Percentiles rank a stretch among this genome's conserved stretches.
These are phyloP conservation scores for Trichoderma atrobrunneum DNA, from an alignment of 2,329 filamentous ascomycete genomes.

Conservation along the genomic window DNA sequence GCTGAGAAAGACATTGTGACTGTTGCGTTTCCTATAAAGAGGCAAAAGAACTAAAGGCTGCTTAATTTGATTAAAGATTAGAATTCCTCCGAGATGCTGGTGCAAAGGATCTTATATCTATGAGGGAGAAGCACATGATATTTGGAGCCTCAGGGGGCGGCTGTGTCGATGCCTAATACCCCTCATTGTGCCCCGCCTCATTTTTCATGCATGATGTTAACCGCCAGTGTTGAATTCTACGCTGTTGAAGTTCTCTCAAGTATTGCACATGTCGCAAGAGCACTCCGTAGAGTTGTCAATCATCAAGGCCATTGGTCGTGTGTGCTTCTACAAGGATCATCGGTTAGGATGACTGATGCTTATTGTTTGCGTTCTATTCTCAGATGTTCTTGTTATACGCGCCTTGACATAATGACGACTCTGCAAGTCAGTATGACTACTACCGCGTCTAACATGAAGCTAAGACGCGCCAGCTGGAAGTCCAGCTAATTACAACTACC, in stretches of 20 bases:
- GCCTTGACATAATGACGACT: neutral
- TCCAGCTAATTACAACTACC: neutral
- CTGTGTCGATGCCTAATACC: conserved; percentile 6
- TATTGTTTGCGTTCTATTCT: neutral
- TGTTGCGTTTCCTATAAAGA: neutral
- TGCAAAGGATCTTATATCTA: neutral
- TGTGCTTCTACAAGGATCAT: neutral
- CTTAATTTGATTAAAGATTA: neutral
- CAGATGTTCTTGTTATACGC: neutral
- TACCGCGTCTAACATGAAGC: neutral
- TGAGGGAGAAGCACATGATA: neutral
- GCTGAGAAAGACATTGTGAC: conserved; percentile 19
- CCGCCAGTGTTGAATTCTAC: neutral
- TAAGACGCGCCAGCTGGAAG: neutral
- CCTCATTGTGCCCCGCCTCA: conserved; percentile 4
- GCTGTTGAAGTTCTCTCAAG: neutral
- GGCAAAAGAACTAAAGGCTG: neutral
- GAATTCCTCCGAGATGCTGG: neutral
- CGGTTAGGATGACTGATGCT: neutral
- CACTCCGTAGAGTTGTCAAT: neutral
- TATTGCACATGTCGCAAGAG: neutral
- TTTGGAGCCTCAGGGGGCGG: neutral
- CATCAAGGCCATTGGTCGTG: neutral
- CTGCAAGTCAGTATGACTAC: neutral
- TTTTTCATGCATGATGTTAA: neutral